Base-by-base conservation (phyloP, 2,329 filamentous ascomycete species). In the Nannizziopsis arthrosporioides region DNA sequence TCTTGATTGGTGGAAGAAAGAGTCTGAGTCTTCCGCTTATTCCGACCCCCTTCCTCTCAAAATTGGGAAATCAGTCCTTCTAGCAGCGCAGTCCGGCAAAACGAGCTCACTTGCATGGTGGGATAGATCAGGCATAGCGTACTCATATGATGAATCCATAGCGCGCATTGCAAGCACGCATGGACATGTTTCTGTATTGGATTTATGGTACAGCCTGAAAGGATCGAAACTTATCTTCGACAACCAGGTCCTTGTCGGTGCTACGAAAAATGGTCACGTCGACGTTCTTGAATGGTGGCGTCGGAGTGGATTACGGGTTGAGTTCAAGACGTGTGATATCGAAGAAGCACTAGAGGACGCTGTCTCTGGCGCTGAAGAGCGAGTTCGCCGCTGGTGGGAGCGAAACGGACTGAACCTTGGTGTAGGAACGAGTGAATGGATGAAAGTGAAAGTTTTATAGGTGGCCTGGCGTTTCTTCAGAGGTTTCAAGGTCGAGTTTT, bases 281-380 rank as follows among this genome's bases (percentile, higher is more conserved):
- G 74, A 80, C 32, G 87, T 94, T 17, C 70, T 96, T 6, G 86
- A 94, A 62, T 95, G 90, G 90, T 95, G 90, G 89, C 84, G 85
- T 59, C 74, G 74, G 30, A 72, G 68, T 32, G 79, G 81, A 0
- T 74, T 89, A 56, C 76, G 78, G 45, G 88, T 95, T 19, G 87
- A 94, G 64, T 95, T 94, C 66, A 89, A 90, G 64, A 94, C 87
- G 1, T 94, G 88, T 64, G 88, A 94, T 64, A 92, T 96, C 52
- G 89, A 95, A 63, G 90, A 95, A 67, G 89, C 89, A 0, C 73
- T 95, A 35, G 89, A 95, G 63, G 89, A 94, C 62, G 85, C 86
- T 17, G 77, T 90, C 3, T 77, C 78, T 34, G 77, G 72, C 3
- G 81, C 83, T 47, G 83, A 87, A 53, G 78, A 81, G 54, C 75